phyloP scores from a whole-genome alignment of 1,139 yeast genomes.

The Hemisphaericaspora subhashii region DNA sequence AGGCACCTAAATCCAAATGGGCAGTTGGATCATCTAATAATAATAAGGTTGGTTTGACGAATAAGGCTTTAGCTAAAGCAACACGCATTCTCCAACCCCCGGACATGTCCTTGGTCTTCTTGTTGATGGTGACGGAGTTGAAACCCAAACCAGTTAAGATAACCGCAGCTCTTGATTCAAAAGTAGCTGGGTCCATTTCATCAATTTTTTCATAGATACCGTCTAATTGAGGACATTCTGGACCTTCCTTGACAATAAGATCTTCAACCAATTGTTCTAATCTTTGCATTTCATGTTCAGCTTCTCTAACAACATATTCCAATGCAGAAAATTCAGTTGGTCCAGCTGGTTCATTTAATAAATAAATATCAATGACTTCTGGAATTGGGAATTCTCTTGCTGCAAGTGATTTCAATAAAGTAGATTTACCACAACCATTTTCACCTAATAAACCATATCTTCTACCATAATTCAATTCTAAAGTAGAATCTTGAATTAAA shows the following conservation, averaged over 20 bases:
- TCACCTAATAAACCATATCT: conserved; percentile 96
- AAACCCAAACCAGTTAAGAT: conserved; percentile 97
- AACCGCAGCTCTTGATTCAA: conserved; percentile 94
- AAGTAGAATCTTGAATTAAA: conserved; percentile 82
- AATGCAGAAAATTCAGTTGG: conserved; percentile 89
- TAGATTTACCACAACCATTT: conserved; percentile 98
- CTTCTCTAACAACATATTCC: conserved; percentile 96
- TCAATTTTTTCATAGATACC: conserved; percentile 94
- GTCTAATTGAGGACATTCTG: conserved; percentile 84
- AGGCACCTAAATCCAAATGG: conserved; percentile 97
- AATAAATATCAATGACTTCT: conserved; percentile 83
- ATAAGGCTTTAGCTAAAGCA: conserved; percentile 80
- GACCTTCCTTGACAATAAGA: conserved; percentile 86
- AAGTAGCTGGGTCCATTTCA: conserved; percentile 92
- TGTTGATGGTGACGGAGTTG: conserved; percentile 74
- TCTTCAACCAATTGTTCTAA: conserved; percentile 91
- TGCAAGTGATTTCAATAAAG: conserved; percentile 87
- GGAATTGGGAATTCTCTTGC: conserved; percentile 97
- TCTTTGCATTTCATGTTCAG: conserved; percentile 87
- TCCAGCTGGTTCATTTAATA: conserved; percentile 96
- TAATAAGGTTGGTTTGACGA: conserved; percentile 84
- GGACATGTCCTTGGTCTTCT: conserved; percentile 96
- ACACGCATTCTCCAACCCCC: conserved; percentile 98
- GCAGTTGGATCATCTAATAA: conserved; percentile 98
- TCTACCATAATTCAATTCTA: conserved; percentile 96